Conservation (phyloP, 176 grass and related monocot genomes). For the Tuctoria greenei region DNA sequence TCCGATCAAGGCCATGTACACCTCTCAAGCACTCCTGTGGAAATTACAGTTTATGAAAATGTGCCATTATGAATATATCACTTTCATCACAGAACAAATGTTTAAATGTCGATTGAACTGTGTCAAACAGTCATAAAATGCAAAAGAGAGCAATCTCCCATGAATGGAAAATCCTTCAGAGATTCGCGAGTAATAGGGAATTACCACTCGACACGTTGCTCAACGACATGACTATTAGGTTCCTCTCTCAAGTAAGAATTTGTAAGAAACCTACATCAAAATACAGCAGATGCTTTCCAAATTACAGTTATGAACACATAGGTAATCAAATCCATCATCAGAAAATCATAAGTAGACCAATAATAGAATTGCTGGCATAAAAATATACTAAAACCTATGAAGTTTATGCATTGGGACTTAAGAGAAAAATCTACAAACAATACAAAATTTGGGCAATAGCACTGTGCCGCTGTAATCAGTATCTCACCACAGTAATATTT, state of each 20-base stretch:
- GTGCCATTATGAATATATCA: too few species aligned
- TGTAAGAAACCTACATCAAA: conserved; percentile 74
- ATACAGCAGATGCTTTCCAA: neutral
- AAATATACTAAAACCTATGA: neutral
- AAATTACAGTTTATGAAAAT: too few species aligned
- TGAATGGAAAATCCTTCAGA: too few species aligned
- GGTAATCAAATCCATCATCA: neutral
- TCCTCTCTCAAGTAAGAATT: conserved; percentile 93
- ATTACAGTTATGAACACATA: neutral
- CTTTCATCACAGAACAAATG: too few species aligned
- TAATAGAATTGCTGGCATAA: conserved; percentile 12
- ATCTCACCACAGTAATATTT: neutral
- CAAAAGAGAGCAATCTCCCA: too few species aligned
- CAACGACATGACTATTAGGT: conserved; percentile 94
- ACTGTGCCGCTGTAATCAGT: neutral
- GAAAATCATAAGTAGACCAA: neutral
- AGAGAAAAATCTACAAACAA: conserved; percentile 19
- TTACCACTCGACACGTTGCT: conserved; percentile 96
- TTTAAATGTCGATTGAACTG: too few species aligned
- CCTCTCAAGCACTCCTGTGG: too few species aligned
- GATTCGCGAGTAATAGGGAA: neutral
- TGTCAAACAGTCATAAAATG: too few species aligned
- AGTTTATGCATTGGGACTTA: neutral
- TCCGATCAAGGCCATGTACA: too few species aligned
- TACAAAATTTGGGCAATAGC: neutral